Base-by-base conservation (phyloP, 495 filamentous ascomycete species). In the Penicillium dipodomyicola region DNA sequence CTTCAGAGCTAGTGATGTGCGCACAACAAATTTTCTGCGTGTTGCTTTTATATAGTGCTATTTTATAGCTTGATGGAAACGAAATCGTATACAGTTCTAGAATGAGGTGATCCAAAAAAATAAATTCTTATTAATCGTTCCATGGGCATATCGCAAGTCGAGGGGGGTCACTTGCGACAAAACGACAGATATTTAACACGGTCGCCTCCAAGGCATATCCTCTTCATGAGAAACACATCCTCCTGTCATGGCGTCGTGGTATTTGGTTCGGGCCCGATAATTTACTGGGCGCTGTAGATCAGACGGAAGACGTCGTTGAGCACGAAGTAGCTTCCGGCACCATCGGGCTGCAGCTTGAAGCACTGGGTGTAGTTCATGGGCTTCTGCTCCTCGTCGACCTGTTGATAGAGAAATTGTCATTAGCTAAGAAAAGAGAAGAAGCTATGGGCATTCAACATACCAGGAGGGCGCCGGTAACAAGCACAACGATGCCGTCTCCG, bases 271-370 rank as follows among this genome's bases (percentile, higher is more conserved):
- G 4, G 49, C 7, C 32, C 35, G 15, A 44, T 29, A 35, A 56
- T 52, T 60, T 65, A 62, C 29, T 54, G 30, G 35, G 66, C 67
- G 53, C 61, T 58, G 75, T 89, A 92, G 59, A 92, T 80, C 55
- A 97, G 80, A 62, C 86, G 86, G 84, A 96, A 97, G 74, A 96
- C 75, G 68, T 97, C 92, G 79, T 96, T 96, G 76, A 85, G 85
- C 65, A 97, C 86, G 69, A 82, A 96, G 79, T 85, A 96, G 73
- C 78, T 84, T 42, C 84, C 87, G 25, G 62, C 11, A n/a, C 72
- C 75, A 27, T 92, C 87, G 35, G 85, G 87, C 57, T 81, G 68
- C 44, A 97, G 84, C 63, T 92, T 88, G 81, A 96, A 97, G 29
- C 77, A 71, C 77, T 97, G 92, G 32, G 85, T 84, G 75, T 88